Conservation (phyloP, 1,284 basidiomycete species). For the Nidula niveotomentosa region DNA sequence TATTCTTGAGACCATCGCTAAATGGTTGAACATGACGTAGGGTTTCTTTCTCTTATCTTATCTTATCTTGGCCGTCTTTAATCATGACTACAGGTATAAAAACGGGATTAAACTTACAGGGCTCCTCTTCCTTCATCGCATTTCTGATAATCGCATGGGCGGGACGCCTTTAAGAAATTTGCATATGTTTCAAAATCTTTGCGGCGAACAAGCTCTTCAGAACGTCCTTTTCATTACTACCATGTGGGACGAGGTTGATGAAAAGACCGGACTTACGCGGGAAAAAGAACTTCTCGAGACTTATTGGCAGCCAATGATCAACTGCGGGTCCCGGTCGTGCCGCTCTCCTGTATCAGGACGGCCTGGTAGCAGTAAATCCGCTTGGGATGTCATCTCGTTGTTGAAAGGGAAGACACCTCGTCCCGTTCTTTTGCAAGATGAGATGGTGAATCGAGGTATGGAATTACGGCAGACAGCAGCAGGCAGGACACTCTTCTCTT, state of each 20-base stretch:
- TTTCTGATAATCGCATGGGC: conserved; percentile 14
- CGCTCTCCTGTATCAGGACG: neutral
- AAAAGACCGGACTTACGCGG: conserved; percentile 2
- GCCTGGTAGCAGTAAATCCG: conserved; percentile 6
- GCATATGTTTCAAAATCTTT: conserved; percentile 12
- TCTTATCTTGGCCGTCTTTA: neutral
- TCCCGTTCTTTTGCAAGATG: neutral
- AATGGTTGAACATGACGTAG: conserved; percentile 12
- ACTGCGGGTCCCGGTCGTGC: conserved; percentile 4
- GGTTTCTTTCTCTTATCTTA: neutral
- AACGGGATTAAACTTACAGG: conserved; percentile 9
- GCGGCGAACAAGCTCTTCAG: conserved; percentile 10
- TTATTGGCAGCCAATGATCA: conserved; percentile 13
- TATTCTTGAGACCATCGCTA: conserved; percentile 11
- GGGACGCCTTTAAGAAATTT: conserved; percentile 11
- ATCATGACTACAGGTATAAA: conserved; percentile 2
- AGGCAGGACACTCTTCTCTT: conserved; percentile 2
- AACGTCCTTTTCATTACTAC: conserved; percentile 14
- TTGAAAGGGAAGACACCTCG: neutral
- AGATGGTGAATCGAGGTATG: conserved; percentile 4
- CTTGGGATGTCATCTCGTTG: conserved; percentile 6
- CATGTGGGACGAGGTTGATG: conserved; percentile 11
- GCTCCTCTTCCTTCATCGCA: conserved; percentile 15
- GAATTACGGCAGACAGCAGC: conserved; percentile 1
- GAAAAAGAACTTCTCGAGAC: conserved; percentile 9